phyloP scores from a whole-genome alignment of 2,329 filamentous ascomycete genomes.

The Aspergillus aculeatinus region DNA sequence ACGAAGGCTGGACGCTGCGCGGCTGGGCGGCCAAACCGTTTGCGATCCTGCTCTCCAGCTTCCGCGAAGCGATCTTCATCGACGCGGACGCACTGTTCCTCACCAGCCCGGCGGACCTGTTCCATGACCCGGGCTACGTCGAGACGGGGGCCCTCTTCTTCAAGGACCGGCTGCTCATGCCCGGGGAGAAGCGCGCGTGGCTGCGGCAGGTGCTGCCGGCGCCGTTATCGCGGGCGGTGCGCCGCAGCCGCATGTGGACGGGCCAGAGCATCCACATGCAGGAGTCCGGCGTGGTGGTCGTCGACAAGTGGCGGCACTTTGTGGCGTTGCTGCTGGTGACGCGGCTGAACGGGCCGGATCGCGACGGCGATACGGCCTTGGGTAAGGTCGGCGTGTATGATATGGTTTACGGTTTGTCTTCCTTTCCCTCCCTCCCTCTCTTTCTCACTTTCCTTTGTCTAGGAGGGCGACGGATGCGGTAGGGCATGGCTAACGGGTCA shows the following conservation, averaged over 20 bases:
- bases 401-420: conserved; percentile 45
- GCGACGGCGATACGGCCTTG: conserved; percentile 40
- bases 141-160: conserved; percentile 49
- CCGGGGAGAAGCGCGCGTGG: conserved; percentile 31
- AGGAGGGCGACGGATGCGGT: too few relatives aligned
- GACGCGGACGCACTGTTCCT: conserved; percentile 50
- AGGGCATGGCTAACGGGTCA: too few relatives aligned
- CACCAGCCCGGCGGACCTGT: conserved; percentile 42
- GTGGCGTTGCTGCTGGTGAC: conserved; percentile 43
- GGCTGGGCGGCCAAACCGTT: conserved; percentile 52
- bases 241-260: conserved; percentile 21
- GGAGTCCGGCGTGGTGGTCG: conserved; percentile 49
- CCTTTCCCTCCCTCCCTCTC: not conserved
- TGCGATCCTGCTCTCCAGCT: conserved; percentile 48
- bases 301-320: conserved; percentile 51
- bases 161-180: conserved; percentile 46
- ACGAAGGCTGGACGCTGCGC: conserved; percentile 45
- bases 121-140: conserved; percentile 45
- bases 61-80: conserved; percentile 50
- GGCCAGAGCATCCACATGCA: conserved; percentile 31
- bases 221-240: conserved; percentile 44
- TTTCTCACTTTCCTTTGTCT: too few relatives aligned
- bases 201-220: conserved; percentile 46
- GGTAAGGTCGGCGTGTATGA: conserved; percentile 46
- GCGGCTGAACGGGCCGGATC: conserved; percentile 41